Conservation (phyloP, 495 filamentous ascomycete genomes). For the Neurospora sp. region DNA sequence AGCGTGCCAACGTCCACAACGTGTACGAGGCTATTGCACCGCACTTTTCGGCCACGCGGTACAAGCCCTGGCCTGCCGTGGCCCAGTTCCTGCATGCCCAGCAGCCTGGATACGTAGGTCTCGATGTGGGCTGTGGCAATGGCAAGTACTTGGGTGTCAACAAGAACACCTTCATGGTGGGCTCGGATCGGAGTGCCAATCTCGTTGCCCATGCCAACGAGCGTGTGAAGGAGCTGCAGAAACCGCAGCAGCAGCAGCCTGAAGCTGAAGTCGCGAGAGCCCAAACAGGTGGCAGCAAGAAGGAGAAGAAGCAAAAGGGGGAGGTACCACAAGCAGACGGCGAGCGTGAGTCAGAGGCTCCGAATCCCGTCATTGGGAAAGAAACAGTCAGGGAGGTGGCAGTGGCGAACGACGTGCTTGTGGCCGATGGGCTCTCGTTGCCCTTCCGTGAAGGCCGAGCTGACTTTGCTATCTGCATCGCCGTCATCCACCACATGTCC, state of each 20-base stretch:
- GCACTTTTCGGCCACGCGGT: constrained; percentile 90
- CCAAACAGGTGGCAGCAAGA: not conserved
- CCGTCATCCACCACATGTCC: constrained; percentile 89
- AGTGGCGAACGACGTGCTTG: constrained; percentile 34
- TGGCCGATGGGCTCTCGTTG: constrained; percentile 63
- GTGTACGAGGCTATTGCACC: constrained; percentile 91
- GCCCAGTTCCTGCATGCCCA: constrained; percentile 64
- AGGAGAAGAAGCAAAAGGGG: constrained; percentile 1
- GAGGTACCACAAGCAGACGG: not conserved
- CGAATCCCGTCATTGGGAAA: not conserved
- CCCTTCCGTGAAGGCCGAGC: constrained; percentile 59
- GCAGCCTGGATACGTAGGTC: constrained; percentile 62
- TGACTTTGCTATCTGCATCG: constrained; percentile 93
- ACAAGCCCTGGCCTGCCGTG: constrained; percentile 97
- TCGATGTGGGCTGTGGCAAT: constrained; percentile 93
- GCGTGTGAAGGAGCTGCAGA: constrained; percentile 44
- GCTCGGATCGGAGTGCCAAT: constrained; percentile 74
- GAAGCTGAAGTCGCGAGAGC: not conserved
- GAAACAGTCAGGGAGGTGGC: constrained; percentile 2
- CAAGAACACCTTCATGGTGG: constrained; percentile 68
- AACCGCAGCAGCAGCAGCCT: not conserved
- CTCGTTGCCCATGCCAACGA: constrained; percentile 62
- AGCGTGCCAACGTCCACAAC: constrained; percentile 76
- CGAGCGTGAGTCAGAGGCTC: not conserved
- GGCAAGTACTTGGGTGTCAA: constrained; percentile 89